Conservation (phyloP, 176 grass and related monocot genomes). For the Elaeis guineensis region DNA sequence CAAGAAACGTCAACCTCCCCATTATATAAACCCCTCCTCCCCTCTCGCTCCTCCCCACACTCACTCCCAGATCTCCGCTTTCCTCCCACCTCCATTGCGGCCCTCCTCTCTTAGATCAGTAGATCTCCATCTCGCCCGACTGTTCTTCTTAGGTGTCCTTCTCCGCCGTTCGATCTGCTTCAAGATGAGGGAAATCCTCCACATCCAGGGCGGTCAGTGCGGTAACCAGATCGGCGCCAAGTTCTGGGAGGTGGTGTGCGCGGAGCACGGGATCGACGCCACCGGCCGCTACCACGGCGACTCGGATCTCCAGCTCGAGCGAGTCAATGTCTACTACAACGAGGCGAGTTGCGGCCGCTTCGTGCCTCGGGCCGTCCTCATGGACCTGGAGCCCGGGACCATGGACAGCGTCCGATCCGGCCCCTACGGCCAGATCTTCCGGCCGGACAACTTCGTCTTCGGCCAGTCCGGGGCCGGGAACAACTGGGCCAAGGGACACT, state of each 20-base stretch:
- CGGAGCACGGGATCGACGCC: constrained; percentile 79
- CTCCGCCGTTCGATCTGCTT: too few species aligned
- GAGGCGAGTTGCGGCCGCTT: constrained; percentile 67
- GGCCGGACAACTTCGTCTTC: constrained; percentile 33
- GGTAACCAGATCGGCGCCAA: constrained; percentile 79
- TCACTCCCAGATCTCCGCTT: too few species aligned
- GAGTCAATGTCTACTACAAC: constrained; percentile 81
- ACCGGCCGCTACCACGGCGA: constrained; percentile 60
- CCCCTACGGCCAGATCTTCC: constrained; percentile 33
- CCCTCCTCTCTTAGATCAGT: too few species aligned
- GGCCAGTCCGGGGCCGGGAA: constrained; percentile 15
- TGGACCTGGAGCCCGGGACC: constrained; percentile 67
- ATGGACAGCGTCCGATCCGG: constrained; percentile 58
- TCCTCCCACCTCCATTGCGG: too few species aligned
- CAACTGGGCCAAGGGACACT: constrained; percentile 31
- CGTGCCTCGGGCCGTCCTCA: constrained; percentile 49
- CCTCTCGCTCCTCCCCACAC: too few species aligned
- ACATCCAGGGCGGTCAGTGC: constrained; percentile 75
- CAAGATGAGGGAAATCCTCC: constrained; percentile 70
- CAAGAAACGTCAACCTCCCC: too few species aligned
- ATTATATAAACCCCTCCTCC: too few species aligned
- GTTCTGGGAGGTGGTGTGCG: constrained; percentile 75
- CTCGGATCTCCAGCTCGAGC: constrained; percentile 58
- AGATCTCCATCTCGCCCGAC: too few species aligned
- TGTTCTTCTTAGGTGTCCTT: too few species aligned